Evolutionary conservation across 345 rosid genomes (phyloP).

Genomic region (Sisymbrium altissimum): DNA sequence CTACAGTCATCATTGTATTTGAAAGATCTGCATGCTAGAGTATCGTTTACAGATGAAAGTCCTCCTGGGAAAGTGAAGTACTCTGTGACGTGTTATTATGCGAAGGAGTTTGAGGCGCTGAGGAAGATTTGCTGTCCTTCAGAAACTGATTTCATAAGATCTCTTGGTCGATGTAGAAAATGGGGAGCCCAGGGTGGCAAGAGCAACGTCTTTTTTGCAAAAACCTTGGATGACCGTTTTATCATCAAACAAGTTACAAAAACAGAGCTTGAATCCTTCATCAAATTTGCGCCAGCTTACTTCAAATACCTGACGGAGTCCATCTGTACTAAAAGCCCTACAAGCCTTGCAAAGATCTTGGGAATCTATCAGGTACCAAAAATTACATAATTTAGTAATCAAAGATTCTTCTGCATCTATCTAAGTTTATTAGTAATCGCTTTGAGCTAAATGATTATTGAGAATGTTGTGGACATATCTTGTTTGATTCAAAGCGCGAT

Average conservation of each 20-base stretch:
- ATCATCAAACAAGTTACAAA: slow-evolving; percentile 95
- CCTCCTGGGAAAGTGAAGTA: slow-evolving; percentile 77
- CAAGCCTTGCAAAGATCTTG: slow-evolving; percentile 89
- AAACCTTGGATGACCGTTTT: slow-evolving; percentile 92
- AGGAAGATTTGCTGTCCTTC: slow-evolving; percentile 86
- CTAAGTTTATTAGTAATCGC: background rate
- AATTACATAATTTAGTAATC: background rate
- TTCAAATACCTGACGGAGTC: slow-evolving; percentile 81
- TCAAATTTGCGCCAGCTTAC: slow-evolving; percentile 84
- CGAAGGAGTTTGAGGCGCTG: slow-evolving; percentile 77
- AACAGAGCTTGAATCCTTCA: slow-evolving; percentile 93
- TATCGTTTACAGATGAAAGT: slow-evolving; percentile 68
- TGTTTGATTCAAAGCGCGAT: background rate
- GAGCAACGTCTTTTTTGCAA: slow-evolving; percentile 98
- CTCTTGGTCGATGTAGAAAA: slow-evolving; percentile 95
- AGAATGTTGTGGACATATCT: background rate
- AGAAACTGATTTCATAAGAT: slow-evolving; percentile 77
- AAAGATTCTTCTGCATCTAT: background rate
- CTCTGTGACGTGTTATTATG: slow-evolving; percentile 82
- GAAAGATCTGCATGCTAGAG: slow-evolving; percentile 70
- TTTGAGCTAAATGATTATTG: background rate
- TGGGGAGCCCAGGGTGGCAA: slow-evolving; percentile 99
- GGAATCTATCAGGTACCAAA: slow-evolving; percentile 91
- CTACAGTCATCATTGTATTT: slow-evolving; percentile 54
- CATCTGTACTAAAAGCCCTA: slow-evolving; percentile 70